A percentile compares a stretch with the other conserved stretches of the same genome.
phyloP scores from a whole-genome alignment of 768 basidiomycete species.

The Ramaria sp. region DNA sequence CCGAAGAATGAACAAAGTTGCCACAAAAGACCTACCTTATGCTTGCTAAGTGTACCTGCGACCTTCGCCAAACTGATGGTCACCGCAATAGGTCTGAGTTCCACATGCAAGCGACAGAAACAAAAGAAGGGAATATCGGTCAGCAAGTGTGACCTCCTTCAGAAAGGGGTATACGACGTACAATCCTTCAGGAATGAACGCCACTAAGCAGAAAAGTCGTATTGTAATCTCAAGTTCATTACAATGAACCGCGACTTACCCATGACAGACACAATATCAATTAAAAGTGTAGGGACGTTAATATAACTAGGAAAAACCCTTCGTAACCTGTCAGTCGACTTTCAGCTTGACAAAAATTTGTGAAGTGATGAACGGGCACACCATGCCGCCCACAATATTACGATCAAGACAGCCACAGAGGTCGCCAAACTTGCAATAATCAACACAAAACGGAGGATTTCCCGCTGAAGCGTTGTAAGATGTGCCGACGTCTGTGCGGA shows the following conservation, averaged over 20 bases:
- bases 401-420: slow-evolving; percentile 33
- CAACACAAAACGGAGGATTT: slow-evolving; percentile 43
- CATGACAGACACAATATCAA: slow-evolving; percentile 47
- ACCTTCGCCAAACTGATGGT: slow-evolving; percentile 39
- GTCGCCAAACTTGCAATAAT: slow-evolving; percentile 38
- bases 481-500: slow-evolving; percentile 19
- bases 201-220: slow-evolving; percentile 19
- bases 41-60: slow-evolving; percentile 36
- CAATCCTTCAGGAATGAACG: slow-evolving; percentile 39
- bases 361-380: slow-evolving; percentile 12
- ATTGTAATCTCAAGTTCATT: not conserved
- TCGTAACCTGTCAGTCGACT: slow-evolving; percentile 25
- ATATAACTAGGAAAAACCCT: slow-evolving; percentile 32
- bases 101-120: not conserved
- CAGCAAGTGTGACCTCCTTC: not conserved
- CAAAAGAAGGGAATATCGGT: not conserved
- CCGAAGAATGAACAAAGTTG: not conserved
- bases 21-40: slow-evolving; percentile 34
- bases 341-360: not conserved
- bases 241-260: slow-evolving; percentile 19
- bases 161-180: slow-evolving; percentile 2
- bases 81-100: slow-evolving; percentile 34
- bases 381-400: slow-evolving; percentile 35
- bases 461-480: slow-evolving; percentile 40
- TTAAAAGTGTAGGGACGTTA: slow-evolving; percentile 36